These are phyloP conservation scores for Cokeromyces recurvatus DNA, from an alignment of 371 early-diverging fungal species.

Conservation along the genomic window DNA sequence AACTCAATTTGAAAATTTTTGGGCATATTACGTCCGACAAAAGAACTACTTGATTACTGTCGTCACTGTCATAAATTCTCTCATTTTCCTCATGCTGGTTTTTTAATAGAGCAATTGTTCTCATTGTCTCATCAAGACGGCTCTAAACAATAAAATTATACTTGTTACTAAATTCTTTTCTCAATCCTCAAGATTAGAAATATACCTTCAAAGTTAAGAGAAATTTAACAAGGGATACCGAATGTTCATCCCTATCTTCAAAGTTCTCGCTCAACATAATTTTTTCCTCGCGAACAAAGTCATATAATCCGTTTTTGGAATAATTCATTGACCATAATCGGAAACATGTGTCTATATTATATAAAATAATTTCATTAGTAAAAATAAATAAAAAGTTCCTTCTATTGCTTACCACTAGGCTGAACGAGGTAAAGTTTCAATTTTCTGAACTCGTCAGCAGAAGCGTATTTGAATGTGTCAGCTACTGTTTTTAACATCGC, in stretches of 20 bases:
- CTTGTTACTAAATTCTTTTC: slow-evolving; percentile 8
- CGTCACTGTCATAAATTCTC: slow-evolving; percentile 9
- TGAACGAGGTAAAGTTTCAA: slow-evolving; percentile 9
- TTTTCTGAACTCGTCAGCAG: slow-evolving; percentile 9
- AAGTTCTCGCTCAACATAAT: slow-evolving; percentile 6
- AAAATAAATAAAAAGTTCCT: slow-evolving; percentile 1
- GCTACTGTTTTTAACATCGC: slow-evolving; percentile 12
- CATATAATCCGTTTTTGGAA: slow-evolving; percentile 4
- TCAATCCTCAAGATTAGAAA: slow-evolving; percentile 6
- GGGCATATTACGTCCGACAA: slow-evolving; percentile 9
- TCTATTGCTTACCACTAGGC: slow-evolving; percentile 1
- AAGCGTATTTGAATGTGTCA: slow-evolving; percentile 1
- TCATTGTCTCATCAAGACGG: slow-evolving; percentile 8
- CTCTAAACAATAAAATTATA: slow-evolving; percentile 9
- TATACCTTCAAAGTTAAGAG: slow-evolving; percentile 15
- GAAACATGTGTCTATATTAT: not conserved
- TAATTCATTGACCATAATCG: slow-evolving; percentile 4
- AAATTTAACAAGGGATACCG: slow-evolving; percentile 1
- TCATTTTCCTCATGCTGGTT: slow-evolving; percentile 12
- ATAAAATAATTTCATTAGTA: not conserved
- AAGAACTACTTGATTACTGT: slow-evolving; percentile 3
- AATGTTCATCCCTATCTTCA: slow-evolving; percentile 4
- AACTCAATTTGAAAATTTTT: slow-evolving; percentile 8
- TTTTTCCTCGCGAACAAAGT: slow-evolving; percentile 14
- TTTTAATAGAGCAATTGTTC: slow-evolving; percentile 9